These are phyloP conservation scores for Vitis cinerea DNA, from an alignment of 164 flowering plant species.

Conservation along the genomic window DNA sequence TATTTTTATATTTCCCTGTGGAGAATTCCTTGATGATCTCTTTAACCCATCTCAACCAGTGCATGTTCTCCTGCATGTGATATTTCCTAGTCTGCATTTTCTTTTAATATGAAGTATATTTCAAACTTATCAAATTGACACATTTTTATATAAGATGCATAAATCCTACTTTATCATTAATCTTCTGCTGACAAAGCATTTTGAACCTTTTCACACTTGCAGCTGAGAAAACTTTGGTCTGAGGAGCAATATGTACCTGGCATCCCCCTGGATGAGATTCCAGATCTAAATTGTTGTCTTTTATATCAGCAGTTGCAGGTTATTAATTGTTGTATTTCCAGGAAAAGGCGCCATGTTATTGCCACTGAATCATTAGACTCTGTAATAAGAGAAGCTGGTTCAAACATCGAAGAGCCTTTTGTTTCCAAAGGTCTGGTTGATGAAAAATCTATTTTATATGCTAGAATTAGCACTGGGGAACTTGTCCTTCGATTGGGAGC, in stretches of 20 bases:
- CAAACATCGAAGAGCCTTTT: constrained; percentile 33
- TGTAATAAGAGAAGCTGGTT: constrained; percentile 39
- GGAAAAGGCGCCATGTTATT: constrained; percentile 63
- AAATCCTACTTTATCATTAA: neutral
- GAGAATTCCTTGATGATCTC: too few species aligned
- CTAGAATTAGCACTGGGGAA: constrained; percentile 65
- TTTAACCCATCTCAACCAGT: too few species aligned
- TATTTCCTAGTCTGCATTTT: too few species aligned
- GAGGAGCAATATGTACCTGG: constrained; percentile 74
- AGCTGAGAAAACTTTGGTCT: constrained; percentile 84
- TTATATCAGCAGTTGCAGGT: constrained; percentile 88
- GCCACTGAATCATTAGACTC: constrained; percentile 70
- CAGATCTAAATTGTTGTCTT: constrained; percentile 81
- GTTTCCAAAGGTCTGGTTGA: constrained; percentile 22
- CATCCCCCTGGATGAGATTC: constrained; percentile 69
- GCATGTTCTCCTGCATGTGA: too few species aligned
- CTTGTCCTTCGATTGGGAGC: constrained; percentile 82
- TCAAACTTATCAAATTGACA: neutral
- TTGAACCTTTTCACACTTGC: constrained; percentile 31
- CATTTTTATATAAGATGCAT: neutral
- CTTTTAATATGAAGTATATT: neutral
- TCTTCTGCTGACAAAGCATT: constrained; percentile 11
- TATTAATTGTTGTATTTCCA: constrained; percentile 86
- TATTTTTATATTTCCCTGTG: too few species aligned
- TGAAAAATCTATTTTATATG: constrained; percentile 44